Evolutionary conservation across 2,329 filamentous ascomycete species (phyloP), one percentile per base, ranked within the genome.

Genomic region (Sordariomycetes sp.): DNA sequence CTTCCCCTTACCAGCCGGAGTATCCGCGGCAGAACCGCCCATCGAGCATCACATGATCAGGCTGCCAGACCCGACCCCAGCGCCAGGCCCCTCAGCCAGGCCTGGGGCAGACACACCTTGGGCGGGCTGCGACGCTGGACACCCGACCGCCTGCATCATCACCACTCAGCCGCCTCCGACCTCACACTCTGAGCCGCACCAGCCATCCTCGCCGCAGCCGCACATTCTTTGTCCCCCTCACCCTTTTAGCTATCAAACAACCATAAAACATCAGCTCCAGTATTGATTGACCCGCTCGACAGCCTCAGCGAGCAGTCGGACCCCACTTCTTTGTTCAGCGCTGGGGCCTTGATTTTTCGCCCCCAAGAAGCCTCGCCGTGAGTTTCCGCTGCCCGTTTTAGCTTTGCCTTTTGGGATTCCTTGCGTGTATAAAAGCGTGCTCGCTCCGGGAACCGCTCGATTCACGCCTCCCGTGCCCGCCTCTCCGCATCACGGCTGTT

Each of bases 11-110:
- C 10, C 10, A 5, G 10, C 22, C 45, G 45, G 45, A 50, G 3
- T 22, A 50, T 24, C n/a, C 12, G 5, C 45, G 45, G 45, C 45
- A 50, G 22, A 50, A 20, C 10, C n/a, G 10, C 42, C 3, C 20
- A 7, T 2, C 13, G n/a, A 50, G 20, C 12, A 50, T 56, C 55
- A 56, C 55, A 56, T 56, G 55, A 56, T 52, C 55, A 56, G 55
- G 55, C 55, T 56, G 55, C 10, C 17, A 34, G 20, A 2, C 12
- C 53, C 2, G 28, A 25, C 28, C 13, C 35, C 10, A 10, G 28
- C 36, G 17, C 13, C 28, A 13, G 25, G 54, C 39, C 45, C 36
- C 15, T 48, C 54, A 24, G 54, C 13, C 36, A 13, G 36, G 12
- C 17, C 36, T 39, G 36, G 10, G 45, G 20, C 12, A 15, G 20